These are phyloP conservation scores for Garcia nutans DNA, from an alignment of 345 rosid species.

Conservation along the genomic window DNA sequence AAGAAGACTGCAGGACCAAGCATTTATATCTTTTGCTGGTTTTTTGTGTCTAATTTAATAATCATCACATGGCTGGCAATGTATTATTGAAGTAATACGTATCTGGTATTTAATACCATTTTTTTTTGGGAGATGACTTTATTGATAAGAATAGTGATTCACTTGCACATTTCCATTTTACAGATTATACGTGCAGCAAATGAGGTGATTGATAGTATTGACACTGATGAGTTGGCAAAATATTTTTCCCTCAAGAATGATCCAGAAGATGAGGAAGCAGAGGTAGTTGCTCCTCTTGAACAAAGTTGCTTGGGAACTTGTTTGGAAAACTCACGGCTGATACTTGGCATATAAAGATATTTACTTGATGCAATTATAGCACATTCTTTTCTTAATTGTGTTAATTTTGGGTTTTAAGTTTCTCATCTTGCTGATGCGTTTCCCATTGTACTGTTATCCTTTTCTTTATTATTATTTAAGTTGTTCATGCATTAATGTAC, in stretches of 20 bases:
- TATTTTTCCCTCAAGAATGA: conserved; percentile 66
- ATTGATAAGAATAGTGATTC: background rate
- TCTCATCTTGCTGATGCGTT: background rate
- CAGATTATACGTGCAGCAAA: conserved; percentile 81
- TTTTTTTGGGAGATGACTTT: background rate
- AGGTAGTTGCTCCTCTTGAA: conserved; percentile 35
- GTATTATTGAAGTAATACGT: too few relatives aligned
- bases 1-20: background rate
- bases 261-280: conserved; percentile 89
- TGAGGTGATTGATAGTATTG: conserved; percentile 71
- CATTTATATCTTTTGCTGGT: background rate
- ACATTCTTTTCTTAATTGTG: background rate
- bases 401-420: background rate
- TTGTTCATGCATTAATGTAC: background rate
- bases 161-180: conserved; percentile 21
- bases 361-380: background rate
- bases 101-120: background rate
- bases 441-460: background rate
- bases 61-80: background rate
- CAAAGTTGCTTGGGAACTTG: background rate
- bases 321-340: background rate
- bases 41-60: background rate
- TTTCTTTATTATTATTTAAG: background rate
- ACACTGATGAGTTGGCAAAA: conserved; percentile 72
- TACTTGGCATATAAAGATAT: background rate